Evolutionary conservation across 2,329 filamentous ascomycete species (phyloP), one percentile per base, ranked within the genome.

Genomic region (Leptographium radiaticola): DNA sequence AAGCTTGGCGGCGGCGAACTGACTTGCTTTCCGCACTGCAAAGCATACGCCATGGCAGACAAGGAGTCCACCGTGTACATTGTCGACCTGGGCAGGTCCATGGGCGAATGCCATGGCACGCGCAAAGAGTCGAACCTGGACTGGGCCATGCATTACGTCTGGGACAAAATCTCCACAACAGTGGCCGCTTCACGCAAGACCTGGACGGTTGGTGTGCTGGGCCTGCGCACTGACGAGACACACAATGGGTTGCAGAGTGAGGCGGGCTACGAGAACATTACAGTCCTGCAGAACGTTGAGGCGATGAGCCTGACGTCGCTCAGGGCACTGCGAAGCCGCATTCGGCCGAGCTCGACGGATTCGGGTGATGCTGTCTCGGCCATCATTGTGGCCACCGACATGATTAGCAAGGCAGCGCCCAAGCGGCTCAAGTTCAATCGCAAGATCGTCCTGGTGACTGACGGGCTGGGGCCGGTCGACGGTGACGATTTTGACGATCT

Each of bases 31-130:
- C 25, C n/a, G 40, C 18, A 49, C 34, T 25, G 25, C 25, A 25
- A 25, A 47, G 25, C 31, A 34, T 15, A 15, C 31, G 25, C 31
- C 31, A 97, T 97, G 91, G 86, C 89, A 12, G 83, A 87, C 58
- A 98, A 98, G 67, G 89, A 97, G 72, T 89, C 89, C 10, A 93
- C 86, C 0, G 80, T 97, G 45, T 98, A 93, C 68, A 85, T 98
- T 61, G 71, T 98, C 57, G 93, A 98, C 70, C 74, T 96, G 30
- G 90, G 89, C 55, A 75, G 72, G 63, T 87, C 90, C n/a, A 96
- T 95, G 87, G 84, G 76, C 55, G 74, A 86, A 64, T 77, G 74
- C 61, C 79, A 81, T 61, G 76, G 80, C 70, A 88, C 85, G 31
- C 82, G 93, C 60, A 66, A 73, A 20, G 80, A 91, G 66, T 85